These are phyloP conservation scores for Thelephora terrestris DNA, from an alignment of 1,284 basidiomycete species.

Conservation along the genomic window DNA sequence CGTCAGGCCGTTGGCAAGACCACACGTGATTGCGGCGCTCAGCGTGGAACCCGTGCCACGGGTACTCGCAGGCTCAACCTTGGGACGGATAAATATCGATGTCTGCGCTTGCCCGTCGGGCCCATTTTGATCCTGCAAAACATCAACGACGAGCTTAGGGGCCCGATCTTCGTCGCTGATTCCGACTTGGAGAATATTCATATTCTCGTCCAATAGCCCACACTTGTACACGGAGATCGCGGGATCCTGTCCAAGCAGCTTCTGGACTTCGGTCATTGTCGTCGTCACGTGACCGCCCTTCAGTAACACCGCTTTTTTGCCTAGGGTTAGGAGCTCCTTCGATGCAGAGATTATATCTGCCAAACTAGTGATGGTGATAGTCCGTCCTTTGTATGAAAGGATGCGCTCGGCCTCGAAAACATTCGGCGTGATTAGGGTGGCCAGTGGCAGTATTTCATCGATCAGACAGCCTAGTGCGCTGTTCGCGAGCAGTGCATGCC, in stretches of 20 bases:
- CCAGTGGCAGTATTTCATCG: conserved; percentile 59
- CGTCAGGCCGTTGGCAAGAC: conserved; percentile 42
- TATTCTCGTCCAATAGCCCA: conserved; percentile 40
- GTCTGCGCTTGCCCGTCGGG: conserved; percentile 23
- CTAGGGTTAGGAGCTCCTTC: conserved; percentile 37
- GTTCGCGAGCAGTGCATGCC: conserved; percentile 67
- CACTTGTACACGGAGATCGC: conserved; percentile 31
- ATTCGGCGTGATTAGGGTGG: conserved; percentile 81
- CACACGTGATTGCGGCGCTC: conserved; percentile 71
- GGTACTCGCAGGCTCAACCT: conserved; percentile 64
- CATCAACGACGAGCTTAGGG: conserved; percentile 59
- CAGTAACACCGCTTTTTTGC: conserved; percentile 57
- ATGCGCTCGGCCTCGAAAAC: conserved; percentile 73
- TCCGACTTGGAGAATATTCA: conserved; percentile 43
- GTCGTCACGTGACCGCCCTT: conserved; percentile 80
- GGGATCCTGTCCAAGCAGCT: conserved; percentile 18
- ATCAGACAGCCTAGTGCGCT: conserved; percentile 58
- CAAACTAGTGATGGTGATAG: conserved; percentile 36
- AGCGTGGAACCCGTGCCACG: conserved; percentile 95
- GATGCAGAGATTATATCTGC: conserved; percentile 60
- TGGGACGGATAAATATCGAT: conserved; percentile 55
- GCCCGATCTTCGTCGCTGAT: conserved; percentile 14
- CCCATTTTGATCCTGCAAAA: conserved; percentile 36
- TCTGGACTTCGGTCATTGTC: conserved; percentile 33
- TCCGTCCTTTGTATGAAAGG: conserved; percentile 29